Evolutionary conservation across 2,329 filamentous ascomycete genomes (phyloP), one percentile per base, ranked within the genome.

Genomic region (Hymenoscyphus occultus): DNA sequence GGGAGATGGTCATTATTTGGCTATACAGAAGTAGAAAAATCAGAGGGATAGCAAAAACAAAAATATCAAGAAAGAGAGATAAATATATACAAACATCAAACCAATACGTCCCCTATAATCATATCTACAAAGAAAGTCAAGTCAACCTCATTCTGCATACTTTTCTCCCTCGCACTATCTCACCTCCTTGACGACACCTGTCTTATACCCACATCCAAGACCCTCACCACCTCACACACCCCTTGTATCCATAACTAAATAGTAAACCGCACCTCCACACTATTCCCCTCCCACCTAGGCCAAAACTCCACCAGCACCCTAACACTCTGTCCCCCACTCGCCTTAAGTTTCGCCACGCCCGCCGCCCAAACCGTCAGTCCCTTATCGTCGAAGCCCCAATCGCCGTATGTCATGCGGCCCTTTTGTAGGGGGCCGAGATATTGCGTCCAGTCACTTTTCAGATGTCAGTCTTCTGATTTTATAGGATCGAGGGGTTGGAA

Each of bases 401-500:
- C 77, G 9, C 72, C 76, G 64, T 80, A 85, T 2, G 84, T 86
- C 68, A 77, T 80, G 16, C 78, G 71, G 13, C 75, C 80, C 67
- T 84, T 78, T 70, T 86, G 83, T 31, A 87, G 71, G 2, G 80
- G 77, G 0, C 82, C 81, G 1, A 86, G 74, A 39, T 78, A 84
- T 70, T 79, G 73, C 0, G 85, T 87, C 82, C 82, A 88, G 60
- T 82, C 79, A 67, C 35, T 35, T 6, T 4, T 6, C 6, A 4
- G 35, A 10, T 35, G 35, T 35, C 9, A 35, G 35, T 35, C 3
- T 28, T 28, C 22, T 28, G 1, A 28, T 28, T 28, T 28, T 28
- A 28, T 2, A 28, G 32, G 32, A 35, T 6, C n/a, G n/a, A n/a
- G n/a, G n/a, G n/a, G n/a, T n/a, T n/a, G n/a, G n/a, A n/a, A n/a